A percentile compares a stretch with the other conserved stretches of the same genome.
These are phyloP conservation scores for Candida tunisiensis DNA, from an alignment of 1,139 yeast species.

Conservation along the genomic window DNA sequence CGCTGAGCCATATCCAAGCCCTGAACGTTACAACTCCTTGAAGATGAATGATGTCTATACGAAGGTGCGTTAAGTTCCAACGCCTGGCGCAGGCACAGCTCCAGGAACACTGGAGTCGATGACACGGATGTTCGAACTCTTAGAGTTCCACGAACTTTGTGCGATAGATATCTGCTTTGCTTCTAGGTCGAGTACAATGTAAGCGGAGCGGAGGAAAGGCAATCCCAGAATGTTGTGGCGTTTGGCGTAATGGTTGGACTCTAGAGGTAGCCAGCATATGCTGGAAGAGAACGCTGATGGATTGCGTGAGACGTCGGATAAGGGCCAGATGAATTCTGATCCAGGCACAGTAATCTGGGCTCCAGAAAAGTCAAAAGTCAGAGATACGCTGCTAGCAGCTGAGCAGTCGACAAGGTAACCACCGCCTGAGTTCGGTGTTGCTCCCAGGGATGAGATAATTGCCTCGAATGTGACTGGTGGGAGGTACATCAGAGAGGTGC, in stretches of 20 bases:
- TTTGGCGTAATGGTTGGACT: not conserved
- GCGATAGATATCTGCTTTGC: constrained; percentile 46
- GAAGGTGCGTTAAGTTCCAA: too few species aligned
- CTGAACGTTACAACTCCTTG: too few species aligned
- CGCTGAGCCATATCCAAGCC: too few species aligned
- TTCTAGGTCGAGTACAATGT: constrained; percentile 60
- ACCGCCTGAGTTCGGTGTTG: constrained; percentile 1
- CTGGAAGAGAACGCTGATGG: not conserved
- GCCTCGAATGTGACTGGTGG: constrained; percentile 8
- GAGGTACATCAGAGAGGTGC: constrained; percentile 15
- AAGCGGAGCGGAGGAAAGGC: constrained; percentile 51
- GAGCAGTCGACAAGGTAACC: too few species aligned
- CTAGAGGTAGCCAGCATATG: constrained; percentile 3
- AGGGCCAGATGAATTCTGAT: constrained; percentile 8
- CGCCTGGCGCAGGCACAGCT: constrained; percentile 3
- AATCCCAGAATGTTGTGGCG: constrained; percentile 40
- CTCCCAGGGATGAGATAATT: constrained; percentile 3
- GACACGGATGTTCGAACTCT: constrained; percentile 7
- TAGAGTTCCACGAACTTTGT: constrained; percentile 25
- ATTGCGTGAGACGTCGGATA: too few species aligned
- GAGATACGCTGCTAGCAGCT: not conserved
- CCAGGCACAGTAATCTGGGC: constrained; percentile 12
- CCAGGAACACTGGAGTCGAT: constrained; percentile 8
- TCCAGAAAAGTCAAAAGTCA: constrained; percentile 13
- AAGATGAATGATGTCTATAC: too few species aligned